Evolutionary conservation across 257 asterid genomes (phyloP).

Genomic region (Cinchona pubescens): DNA sequence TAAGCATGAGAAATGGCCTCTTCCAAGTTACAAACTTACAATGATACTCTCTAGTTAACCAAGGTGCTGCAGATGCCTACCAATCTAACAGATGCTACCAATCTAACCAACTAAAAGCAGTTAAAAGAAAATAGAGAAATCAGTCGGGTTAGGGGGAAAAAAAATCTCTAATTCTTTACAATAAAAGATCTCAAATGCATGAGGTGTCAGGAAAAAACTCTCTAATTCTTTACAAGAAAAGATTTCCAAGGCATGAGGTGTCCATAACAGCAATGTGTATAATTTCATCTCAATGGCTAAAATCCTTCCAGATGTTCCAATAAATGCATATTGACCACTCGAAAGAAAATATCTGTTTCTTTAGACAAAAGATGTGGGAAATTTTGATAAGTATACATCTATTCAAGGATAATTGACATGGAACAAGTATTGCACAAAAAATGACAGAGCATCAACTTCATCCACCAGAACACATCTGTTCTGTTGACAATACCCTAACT

Average conservation of each 20-base stretch:
- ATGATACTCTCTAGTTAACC: background rate
- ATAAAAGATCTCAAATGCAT: background rate
- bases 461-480: constrained; percentile 4
- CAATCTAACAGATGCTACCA: background rate
- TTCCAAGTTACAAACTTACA: background rate
- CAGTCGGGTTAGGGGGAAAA: background rate
- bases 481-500: background rate
- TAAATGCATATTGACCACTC: background rate
- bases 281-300: background rate
- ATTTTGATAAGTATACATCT: constrained; percentile 13
- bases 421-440: constrained; percentile 3
- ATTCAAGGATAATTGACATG: background rate
- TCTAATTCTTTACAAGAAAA: background rate
- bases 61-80: background rate
- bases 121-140: background rate
- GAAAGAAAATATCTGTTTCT: constrained; percentile 2
- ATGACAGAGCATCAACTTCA: constrained; percentile 12
- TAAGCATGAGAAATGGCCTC: background rate
- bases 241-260: background rate
- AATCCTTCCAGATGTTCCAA: constrained; percentile 8
- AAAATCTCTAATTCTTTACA: background rate
- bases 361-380: background rate
- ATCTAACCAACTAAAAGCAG: background rate
- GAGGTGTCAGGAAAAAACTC: background rate
- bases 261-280: background rate